phyloP scores from a whole-genome alignment of 768 basidiomycete genomes.

The Tulasnella sp. region DNA sequence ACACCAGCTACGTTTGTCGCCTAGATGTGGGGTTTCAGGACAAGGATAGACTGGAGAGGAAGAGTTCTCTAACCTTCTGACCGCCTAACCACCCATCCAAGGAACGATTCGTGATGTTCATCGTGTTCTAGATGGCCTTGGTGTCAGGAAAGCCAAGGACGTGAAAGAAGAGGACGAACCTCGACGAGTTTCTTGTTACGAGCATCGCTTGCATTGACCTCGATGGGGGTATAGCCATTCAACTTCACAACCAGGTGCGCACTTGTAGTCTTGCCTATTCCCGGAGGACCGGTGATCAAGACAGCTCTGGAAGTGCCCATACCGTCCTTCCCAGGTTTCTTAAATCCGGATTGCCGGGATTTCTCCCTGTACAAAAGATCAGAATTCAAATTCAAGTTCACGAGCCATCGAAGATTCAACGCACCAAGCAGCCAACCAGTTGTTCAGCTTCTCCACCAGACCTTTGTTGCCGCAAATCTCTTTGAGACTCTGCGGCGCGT shows the following conservation, averaged over 20 bases:
- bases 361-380: conserved; percentile 55
- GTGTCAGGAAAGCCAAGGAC: background rate
- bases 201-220: conserved; percentile 93
- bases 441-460: conserved; percentile 79
- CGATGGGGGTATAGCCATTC: conserved; percentile 89
- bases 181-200: conserved; percentile 96
- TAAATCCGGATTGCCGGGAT: conserved; percentile 73
- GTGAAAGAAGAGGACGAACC: conserved; percentile 43
- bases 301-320: conserved; percentile 85
- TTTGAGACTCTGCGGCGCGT: conserved; percentile 81
- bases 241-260: conserved; percentile 89
- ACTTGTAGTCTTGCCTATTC: conserved; percentile 95
- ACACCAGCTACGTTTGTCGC: conserved; percentile 66
- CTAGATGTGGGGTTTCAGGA: conserved; percentile 36
- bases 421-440: conserved; percentile 87
- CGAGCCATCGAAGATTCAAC: conserved; percentile 32
- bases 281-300: conserved; percentile 88
- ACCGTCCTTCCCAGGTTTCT: conserved; percentile 88
- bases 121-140: conserved; percentile 56
- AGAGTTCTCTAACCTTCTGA: conserved; percentile 43
- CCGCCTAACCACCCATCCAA: conserved; percentile 81
- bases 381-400: background rate
- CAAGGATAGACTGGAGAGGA: background rate
- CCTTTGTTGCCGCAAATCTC: conserved; percentile 96
- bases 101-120: conserved; percentile 85